A percentile compares a stretch with the other conserved stretches of the same genome.
These are phyloP conservation scores for Penicillium ucsense DNA, from an alignment of 495 filamentous ascomycete genomes.

Conservation along the genomic window DNA sequence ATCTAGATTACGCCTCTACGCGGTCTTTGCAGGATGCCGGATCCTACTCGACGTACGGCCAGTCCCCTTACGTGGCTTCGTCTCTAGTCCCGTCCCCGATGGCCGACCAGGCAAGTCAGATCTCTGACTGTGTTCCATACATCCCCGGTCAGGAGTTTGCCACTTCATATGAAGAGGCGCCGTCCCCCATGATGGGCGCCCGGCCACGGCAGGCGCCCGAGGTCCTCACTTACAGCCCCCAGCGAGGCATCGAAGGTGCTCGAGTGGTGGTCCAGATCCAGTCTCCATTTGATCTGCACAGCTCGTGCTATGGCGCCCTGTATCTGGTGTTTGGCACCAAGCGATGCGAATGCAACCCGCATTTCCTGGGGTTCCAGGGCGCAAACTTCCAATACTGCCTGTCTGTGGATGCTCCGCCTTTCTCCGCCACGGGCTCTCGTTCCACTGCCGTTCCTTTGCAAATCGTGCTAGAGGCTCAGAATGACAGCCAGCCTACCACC, in stretches of 20 bases:
- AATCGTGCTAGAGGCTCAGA: conserved; percentile 58
- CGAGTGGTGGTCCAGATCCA: conserved; percentile 63
- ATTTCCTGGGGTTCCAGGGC: conserved; percentile 49
- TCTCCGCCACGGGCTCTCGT: conserved; percentile 53
- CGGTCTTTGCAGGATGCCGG: conserved; percentile 37
- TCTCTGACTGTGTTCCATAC: conserved; percentile 38
- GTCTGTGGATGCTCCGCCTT: conserved; percentile 60
- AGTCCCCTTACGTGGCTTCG: conserved; percentile 34
- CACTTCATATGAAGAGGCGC: conserved; percentile 36
- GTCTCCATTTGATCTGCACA: conserved; percentile 60
- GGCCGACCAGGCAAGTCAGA: conserved; percentile 37
- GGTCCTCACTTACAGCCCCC: conserved; percentile 59
- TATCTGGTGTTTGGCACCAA: conserved; percentile 67
- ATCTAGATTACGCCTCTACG: conserved; percentile 33
- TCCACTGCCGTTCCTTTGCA: conserved; percentile 63
- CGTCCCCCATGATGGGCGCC: conserved; percentile 27
- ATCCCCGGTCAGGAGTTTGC: conserved; percentile 33
- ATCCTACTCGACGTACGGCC: conserved; percentile 34
- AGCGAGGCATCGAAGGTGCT: conserved; percentile 55
- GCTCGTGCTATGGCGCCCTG: conserved; percentile 45
- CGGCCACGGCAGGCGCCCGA: conserved; percentile 38
- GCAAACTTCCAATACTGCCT: conserved; percentile 60
- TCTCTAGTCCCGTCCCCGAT: conserved; percentile 36
- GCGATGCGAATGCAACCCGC: conserved; percentile 52
- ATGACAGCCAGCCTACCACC: conserved; percentile 49